These are phyloP conservation scores for Prunus mume DNA, from an alignment of 306 rosid genomes.

Conservation along the genomic window DNA sequence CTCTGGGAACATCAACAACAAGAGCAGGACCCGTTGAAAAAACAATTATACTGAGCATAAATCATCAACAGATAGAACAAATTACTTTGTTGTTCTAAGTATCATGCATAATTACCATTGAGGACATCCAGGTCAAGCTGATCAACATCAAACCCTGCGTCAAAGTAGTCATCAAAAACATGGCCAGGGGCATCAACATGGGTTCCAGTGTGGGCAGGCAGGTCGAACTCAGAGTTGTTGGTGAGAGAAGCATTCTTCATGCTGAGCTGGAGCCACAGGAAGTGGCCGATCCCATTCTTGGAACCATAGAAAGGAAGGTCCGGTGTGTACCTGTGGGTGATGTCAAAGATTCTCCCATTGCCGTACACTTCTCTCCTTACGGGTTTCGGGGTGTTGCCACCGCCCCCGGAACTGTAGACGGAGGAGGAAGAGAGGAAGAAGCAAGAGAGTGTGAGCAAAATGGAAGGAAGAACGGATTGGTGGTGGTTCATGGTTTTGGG, in stretches of 20 bases:
- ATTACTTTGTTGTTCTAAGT: neutral
- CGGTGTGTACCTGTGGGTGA: constrained; percentile 42
- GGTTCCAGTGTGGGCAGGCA: constrained; percentile 62
- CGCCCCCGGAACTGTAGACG: constrained; percentile 20
- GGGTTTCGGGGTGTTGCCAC: constrained; percentile 40
- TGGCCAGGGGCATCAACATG: constrained; percentile 77
- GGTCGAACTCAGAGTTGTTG: constrained; percentile 48
- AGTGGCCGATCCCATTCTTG: constrained; percentile 55
- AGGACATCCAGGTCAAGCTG: constrained; percentile 66
- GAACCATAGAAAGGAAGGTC: constrained; percentile 55
- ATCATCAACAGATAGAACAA: neutral
- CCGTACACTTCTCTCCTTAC: constrained; percentile 64
- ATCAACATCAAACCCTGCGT: constrained; percentile 69
- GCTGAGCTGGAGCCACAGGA: constrained; percentile 48
- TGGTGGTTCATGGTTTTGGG: neutral
- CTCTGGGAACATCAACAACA: constrained; percentile 69
- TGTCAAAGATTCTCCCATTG: constrained; percentile 50
- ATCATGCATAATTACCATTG: constrained; percentile 37
- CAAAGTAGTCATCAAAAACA: constrained; percentile 55
- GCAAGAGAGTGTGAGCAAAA: constrained; percentile 15
- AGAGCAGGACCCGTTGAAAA: constrained; percentile 51
- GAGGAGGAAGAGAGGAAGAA: constrained; percentile 39
- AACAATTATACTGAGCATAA: constrained; percentile 6
- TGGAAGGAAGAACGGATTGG: neutral
- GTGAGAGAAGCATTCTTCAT: constrained; percentile 66